Base-by-base conservation (phyloP, 2,329 filamentous ascomycete species). In the Zasmidium angulare region DNA sequence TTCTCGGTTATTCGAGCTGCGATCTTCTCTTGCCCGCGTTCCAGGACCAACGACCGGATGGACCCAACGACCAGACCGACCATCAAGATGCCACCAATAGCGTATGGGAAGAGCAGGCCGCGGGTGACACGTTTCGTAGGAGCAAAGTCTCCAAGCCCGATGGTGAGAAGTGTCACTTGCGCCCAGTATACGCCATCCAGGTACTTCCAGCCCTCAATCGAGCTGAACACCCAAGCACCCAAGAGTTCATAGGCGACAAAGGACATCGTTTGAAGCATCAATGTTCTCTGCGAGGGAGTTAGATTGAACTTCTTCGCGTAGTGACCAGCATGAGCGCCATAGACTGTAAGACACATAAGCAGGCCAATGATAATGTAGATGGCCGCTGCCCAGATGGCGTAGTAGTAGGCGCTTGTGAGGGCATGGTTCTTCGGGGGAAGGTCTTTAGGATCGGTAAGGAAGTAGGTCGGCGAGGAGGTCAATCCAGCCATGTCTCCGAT, bases 321-420 rank as follows among this genome's bases (percentile, higher is more conserved):
- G 58, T 84, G 79, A 0, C 79, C 79, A 56, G 72, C 77, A 58
- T 76, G 78, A 2, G 84, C 84, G 4, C 84, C 84, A 56, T 78
- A 79, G 0, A 84, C 81, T 0, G 84, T 86, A 9, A 84, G 65
- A 26, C 80, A 74, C 78, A 86, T 81, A 9, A 86, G 69, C 1
- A 76, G 76, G 0, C 82, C 77, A 43, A 86, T 80, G 54, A 85
- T 75, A 59, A 83, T 82, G 66, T 86, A 86, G 2, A 86, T 68
- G 0, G 69, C 77, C 2, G 84, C 82, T 3, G 84, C 84, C 56
- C 84, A 83, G 54, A 84, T 80, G 1, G 77, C 84, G 63, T 86
- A 86, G 68, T 86, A 87, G 68, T 81, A 86, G 6, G 82, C 82
- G 64, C 84, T 81, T 0, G 81, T 81, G 22, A 86, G 71, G 1